Evolutionary conservation across 192 early-diverging fungal genomes (phyloP).

Genomic region (Geosiphon pyriformis): DNA sequence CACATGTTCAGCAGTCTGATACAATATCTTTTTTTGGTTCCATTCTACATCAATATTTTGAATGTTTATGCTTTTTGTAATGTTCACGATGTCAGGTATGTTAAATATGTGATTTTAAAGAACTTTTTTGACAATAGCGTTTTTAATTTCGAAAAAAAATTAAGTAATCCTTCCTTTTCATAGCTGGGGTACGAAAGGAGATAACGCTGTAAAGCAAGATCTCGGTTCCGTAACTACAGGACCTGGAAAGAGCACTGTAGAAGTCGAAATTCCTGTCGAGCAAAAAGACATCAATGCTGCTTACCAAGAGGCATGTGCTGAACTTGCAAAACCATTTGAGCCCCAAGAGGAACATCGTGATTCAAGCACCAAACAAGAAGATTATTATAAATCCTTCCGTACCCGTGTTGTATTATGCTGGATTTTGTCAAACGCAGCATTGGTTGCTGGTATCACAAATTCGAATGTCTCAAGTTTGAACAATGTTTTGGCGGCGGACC

Average conservation of each 20-base stretch:
- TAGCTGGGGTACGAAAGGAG: constrained; percentile 85
- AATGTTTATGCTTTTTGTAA: constrained; percentile 60
- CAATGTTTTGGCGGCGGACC: constrained; percentile 29
- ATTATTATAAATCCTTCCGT: constrained; percentile 81
- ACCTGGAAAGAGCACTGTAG: constrained; percentile 32
- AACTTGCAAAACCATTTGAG: constrained; percentile 42
- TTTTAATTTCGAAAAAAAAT: constrained; percentile 1
- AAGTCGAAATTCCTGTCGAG: constrained; percentile 42
- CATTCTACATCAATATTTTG: constrained; percentile 68
- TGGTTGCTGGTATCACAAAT: constrained; percentile 65
- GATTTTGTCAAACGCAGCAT: constrained; percentile 69
- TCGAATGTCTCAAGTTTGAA: constrained; percentile 23
- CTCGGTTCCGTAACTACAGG: constrained; percentile 32
- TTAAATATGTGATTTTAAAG: not conserved
- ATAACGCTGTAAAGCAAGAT: constrained; percentile 47
- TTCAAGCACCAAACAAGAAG: constrained; percentile 68
- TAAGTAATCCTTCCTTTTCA: constrained; percentile 40
- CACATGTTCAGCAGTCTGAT: constrained; percentile 71
- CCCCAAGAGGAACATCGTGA: constrained; percentile 53
- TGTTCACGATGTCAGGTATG: constrained; percentile 51
- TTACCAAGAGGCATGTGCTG: constrained; percentile 52
- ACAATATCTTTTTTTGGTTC: constrained; percentile 72
- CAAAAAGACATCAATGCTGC: constrained; percentile 41
- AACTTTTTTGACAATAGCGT: not conserved
- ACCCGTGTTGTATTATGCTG: constrained; percentile 69